Evolutionary conservation across 192 early-diverging fungal species (phyloP).

Genomic region (Chytriomyces confervae): DNA sequence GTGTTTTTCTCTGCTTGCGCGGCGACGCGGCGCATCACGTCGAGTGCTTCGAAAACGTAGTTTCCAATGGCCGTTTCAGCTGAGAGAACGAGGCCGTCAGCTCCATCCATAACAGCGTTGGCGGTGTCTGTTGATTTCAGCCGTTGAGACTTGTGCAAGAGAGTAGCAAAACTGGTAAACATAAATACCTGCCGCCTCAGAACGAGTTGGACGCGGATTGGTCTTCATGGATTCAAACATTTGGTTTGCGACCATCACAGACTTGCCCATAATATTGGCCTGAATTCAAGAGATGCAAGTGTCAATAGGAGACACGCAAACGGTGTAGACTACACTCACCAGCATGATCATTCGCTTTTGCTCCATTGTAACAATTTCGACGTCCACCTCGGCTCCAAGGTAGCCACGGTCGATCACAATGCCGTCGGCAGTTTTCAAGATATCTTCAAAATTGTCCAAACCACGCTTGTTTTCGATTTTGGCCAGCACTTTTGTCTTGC

Average conservation of each 20-base stretch:
- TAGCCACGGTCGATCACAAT: slow-evolving; percentile 68
- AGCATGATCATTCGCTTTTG: slow-evolving; percentile 66
- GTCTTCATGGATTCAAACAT: slow-evolving; percentile 65
- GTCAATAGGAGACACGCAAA: background rate
- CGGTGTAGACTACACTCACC: slow-evolving; percentile 26
- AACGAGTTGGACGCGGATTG: slow-evolving; percentile 59
- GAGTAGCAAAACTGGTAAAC: slow-evolving; percentile 2
- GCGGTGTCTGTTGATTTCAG: slow-evolving; percentile 30
- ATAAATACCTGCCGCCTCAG: slow-evolving; percentile 45
- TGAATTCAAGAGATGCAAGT: slow-evolving; percentile 5
- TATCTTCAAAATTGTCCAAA: slow-evolving; percentile 64
- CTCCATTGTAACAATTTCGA: slow-evolving; percentile 59
- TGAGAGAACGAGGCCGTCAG: slow-evolving; percentile 64
- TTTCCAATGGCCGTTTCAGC: slow-evolving; percentile 65
- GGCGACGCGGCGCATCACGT: slow-evolving; percentile 57
- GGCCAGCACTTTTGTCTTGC: slow-evolving; percentile 60
- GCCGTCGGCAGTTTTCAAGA: slow-evolving; percentile 59
- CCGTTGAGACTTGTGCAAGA: background rate
- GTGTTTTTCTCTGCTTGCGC: slow-evolving; percentile 60
- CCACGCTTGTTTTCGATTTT: slow-evolving; percentile 67
- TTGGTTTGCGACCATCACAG: slow-evolving; percentile 65
- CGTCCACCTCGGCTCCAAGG: slow-evolving; percentile 63
- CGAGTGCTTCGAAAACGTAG: slow-evolving; percentile 56
- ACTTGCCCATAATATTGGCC: slow-evolving; percentile 62
- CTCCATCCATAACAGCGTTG: slow-evolving; percentile 69